These are phyloP conservation scores for Neofusicoccum kwambonambiense DNA, from an alignment of 2,329 filamentous ascomycete species.

Conservation along the genomic window DNA sequence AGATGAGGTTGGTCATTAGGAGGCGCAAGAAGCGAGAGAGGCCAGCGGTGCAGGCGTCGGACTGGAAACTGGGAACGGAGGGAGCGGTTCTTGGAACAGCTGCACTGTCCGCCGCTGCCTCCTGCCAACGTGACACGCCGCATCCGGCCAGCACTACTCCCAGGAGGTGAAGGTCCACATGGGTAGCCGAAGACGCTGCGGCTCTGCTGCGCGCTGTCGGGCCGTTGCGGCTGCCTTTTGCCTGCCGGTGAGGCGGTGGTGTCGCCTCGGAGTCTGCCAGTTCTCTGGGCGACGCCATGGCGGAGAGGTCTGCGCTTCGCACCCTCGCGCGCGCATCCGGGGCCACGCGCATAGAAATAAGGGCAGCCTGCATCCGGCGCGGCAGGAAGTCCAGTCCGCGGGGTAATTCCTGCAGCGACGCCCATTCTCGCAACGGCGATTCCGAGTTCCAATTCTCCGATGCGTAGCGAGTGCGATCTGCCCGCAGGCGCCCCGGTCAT, in stretches of 20 bases:
- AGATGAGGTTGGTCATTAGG: slow-evolving; percentile 38
- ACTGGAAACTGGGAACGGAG: slow-evolving; percentile 11
- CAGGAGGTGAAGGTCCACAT: slow-evolving; percentile 10
- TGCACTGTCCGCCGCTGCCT: background rate
- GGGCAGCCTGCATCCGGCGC: background rate
- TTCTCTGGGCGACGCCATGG: background rate
- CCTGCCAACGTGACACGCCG: slow-evolving; percentile 4
- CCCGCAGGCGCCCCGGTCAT: background rate
- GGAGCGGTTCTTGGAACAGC: slow-evolving; percentile 5
- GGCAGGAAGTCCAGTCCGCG: background rate
- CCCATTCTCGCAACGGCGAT: background rate
- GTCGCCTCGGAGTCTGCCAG: background rate
- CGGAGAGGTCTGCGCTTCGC: background rate
- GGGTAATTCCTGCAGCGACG: background rate
- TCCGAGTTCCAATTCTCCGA: background rate
- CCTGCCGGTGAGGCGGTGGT: background rate
- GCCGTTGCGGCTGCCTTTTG: background rate
- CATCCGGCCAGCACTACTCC: slow-evolving; percentile 4
- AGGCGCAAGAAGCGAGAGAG: background rate
- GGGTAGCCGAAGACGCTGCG: background rate
- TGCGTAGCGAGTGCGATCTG: background rate
- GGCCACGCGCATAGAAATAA: background rate
- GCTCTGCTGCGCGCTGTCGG: background rate
- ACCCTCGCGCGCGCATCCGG: background rate
- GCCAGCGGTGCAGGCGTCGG: slow-evolving; percentile 1